phyloP scores from a whole-genome alignment of 257 asterid species.

The Ballota nigra region DNA sequence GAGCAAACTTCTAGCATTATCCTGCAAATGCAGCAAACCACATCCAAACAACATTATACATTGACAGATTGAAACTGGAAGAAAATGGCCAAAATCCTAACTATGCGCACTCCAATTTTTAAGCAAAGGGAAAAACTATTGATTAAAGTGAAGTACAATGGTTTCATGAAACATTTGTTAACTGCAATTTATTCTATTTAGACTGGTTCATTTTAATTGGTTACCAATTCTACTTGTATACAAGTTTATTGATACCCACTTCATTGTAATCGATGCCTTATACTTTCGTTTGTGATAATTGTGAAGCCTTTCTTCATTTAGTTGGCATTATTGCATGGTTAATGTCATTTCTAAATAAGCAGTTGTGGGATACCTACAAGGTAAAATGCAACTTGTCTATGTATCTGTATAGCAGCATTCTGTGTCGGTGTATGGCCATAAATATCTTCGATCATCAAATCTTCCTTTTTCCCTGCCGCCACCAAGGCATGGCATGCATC shows the following conservation, averaged over 20 bases:
- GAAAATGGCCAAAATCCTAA: background rate
- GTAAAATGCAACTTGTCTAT: constrained; percentile 97
- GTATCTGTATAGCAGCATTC: constrained; percentile 88
- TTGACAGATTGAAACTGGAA: background rate
- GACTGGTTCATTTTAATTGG: too few relatives aligned
- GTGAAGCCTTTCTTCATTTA: too few relatives aligned
- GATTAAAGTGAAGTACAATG: too few relatives aligned
- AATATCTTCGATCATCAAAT: constrained; percentile 78
- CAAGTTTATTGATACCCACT: too few relatives aligned
- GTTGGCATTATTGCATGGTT: background rate
- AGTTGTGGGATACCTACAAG: constrained; percentile 70
- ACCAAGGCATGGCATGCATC: constrained; percentile 99
- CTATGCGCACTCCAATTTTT: background rate
- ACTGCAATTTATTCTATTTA: too few relatives aligned
- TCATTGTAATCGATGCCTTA: too few relatives aligned
- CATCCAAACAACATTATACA: constrained; percentile 17
- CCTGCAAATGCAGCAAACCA: constrained; percentile 50
- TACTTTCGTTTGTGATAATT: too few relatives aligned
- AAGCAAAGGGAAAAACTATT: background rate
- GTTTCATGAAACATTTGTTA: background rate
- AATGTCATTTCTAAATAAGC: background rate
- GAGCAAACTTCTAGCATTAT: constrained; percentile 80
- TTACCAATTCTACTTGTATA: too few relatives aligned
- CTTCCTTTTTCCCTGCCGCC: constrained; percentile 95
- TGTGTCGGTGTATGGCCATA: constrained; percentile 97